Base-by-base conservation (phyloP, 768 basidiomycete species). In the Macrolepiota fuliginosa region DNA sequence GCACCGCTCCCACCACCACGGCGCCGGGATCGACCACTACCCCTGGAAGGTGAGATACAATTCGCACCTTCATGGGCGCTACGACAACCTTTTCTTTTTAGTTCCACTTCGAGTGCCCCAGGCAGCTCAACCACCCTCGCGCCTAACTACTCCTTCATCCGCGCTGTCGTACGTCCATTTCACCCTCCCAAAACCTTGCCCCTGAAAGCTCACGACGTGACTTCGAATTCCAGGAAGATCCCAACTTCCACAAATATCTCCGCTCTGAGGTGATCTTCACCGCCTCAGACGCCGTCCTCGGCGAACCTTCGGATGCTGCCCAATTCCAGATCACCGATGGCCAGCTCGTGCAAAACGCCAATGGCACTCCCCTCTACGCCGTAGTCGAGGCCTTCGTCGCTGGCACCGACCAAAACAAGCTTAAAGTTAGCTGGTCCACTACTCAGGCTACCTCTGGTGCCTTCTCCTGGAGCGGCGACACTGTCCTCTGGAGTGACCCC, bases 161-260 rank as follows among this genome's bases (percentile, higher is more conserved):
- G 66, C 5, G 68, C 68, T 11, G 68, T 69, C 19, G 68, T 69
- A 61, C 39, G 64, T 60, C 27, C 9, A 10, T 3, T 36, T 39
- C 29, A 19, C 25, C 4, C 29, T 37, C 13, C 35, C 50, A 29
- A 11, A 19, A 24, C 15, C 12, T 1, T 7, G 9, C 27, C 25
- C 11, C 9, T 13, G 47, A 7, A 50, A 24, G 45, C 42, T 29
- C 13, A 29, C 39, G 29, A 9, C 17, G 4, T 3, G 25, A 10
- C 50, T n/a, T n/a, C 11, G 7, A 36, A 22, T 51, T 4, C 10
- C 62, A 85, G 83, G 81, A 77, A 61, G 80, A 77, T 37, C 83
- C 83, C 3, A 83, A 85, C 71, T 85, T 84, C 80, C 85, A 84
- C 71, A 77, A 84, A 65, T 86, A 87, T 69, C 80, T 88, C 36